Conservation (phyloP, 2,329 filamentous ascomycete genomes). For the Biscogniauxia mediterranea region DNA sequence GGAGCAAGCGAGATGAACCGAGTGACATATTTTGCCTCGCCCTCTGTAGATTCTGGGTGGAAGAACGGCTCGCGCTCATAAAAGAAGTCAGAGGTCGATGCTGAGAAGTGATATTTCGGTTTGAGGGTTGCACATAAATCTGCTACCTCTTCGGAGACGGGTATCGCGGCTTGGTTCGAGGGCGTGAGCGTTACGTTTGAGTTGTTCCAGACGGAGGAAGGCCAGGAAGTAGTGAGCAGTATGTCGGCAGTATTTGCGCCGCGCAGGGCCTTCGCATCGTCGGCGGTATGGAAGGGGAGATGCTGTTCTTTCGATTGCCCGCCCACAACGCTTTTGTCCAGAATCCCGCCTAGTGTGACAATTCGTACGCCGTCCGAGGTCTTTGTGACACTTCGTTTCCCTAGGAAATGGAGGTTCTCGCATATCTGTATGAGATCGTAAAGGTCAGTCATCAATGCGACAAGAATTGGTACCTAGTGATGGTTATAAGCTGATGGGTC, state of each 20-base stretch:
- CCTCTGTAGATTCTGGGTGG: constrained; percentile 50
- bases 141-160: constrained; percentile 65
- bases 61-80: constrained; percentile 95
- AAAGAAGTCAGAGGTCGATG: constrained; percentile 63
- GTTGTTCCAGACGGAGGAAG: constrained; percentile 65
- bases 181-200: constrained; percentile 62
- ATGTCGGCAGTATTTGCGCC: constrained; percentile 82
- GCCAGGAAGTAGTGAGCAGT: constrained; percentile 85
- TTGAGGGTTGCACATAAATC: constrained; percentile 77
- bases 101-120: constrained; percentile 87
- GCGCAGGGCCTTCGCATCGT: constrained; percentile 72
- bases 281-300: constrained; percentile 72
- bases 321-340: constrained; percentile 59
- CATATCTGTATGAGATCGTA: constrained; percentile 55
- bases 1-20: constrained; percentile 88
- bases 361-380: constrained; percentile 88
- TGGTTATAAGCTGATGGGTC: not conserved
- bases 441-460: constrained; percentile 1
- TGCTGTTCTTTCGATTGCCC: constrained; percentile 70
- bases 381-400: constrained; percentile 82
- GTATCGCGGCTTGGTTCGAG: constrained; percentile 49
- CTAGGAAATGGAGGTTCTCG: constrained; percentile 86
- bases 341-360: constrained; percentile 75
- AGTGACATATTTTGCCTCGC: constrained; percentile 62
- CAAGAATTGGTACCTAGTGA: not conserved